phyloP scores from a whole-genome alignment of 306 rosid species.

The Trichosanthes cucumerina region DNA sequence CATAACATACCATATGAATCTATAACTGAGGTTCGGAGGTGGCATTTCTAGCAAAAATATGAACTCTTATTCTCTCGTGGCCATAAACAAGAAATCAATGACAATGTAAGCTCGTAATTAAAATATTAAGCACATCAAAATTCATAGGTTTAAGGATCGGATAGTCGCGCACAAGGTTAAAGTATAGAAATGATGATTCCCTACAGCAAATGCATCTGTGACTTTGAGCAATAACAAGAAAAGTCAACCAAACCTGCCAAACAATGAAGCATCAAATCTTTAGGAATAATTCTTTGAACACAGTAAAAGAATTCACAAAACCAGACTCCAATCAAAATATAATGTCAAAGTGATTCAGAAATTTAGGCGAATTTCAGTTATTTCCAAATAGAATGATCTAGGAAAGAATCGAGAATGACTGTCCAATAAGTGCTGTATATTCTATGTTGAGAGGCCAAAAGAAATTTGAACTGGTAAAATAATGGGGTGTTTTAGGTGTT shows the following conservation, averaged over 20 bases:
- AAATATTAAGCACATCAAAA: slow-evolving; percentile 8
- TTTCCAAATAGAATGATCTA: background rate
- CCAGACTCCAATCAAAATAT: background rate
- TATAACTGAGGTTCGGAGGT: background rate
- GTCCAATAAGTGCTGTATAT: background rate
- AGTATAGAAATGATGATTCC: background rate
- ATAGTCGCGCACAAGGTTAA: background rate
- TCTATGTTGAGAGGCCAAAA: background rate
- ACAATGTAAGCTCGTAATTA: background rate
- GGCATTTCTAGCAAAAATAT: slow-evolving; percentile 6
- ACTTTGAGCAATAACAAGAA: slow-evolving; percentile 2
- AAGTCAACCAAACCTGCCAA: slow-evolving; percentile 7
- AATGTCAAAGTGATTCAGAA: background rate
- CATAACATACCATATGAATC: slow-evolving; percentile 2
- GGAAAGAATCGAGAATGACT: background rate
- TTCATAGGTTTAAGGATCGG: background rate
- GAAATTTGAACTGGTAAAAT: background rate
- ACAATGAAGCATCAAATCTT: background rate
- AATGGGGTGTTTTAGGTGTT: background rate
- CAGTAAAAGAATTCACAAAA: background rate
- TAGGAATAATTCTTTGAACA: background rate
- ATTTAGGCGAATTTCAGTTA: background rate
- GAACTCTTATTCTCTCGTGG: slow-evolving; percentile 8
- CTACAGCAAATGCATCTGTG: slow-evolving; percentile 5
- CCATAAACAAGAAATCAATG: slow-evolving; percentile 5